Percentiles rank a stretch among this genome's conserved stretches.
These are phyloP conservation scores for Zoysia japonica DNA, from an alignment of 176 grass and related monocot species.

Conservation along the genomic window DNA sequence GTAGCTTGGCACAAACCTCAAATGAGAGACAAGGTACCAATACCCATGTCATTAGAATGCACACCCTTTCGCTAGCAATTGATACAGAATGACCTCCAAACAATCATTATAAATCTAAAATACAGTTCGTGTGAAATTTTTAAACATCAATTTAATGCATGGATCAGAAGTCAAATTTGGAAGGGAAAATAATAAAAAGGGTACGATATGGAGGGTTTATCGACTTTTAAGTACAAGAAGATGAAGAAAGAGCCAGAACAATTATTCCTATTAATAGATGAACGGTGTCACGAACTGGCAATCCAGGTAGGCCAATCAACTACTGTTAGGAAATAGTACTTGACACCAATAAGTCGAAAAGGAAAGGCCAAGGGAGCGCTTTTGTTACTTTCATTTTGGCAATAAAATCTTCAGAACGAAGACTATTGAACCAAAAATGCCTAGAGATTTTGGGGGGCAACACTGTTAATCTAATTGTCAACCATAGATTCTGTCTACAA, in stretches of 20 bases:
- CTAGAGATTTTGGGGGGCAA: neutral
- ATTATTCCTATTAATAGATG: conserved; percentile 32
- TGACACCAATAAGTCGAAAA: neutral
- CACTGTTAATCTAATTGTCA: neutral
- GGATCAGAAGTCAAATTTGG: conserved; percentile 2
- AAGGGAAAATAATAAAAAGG: neutral
- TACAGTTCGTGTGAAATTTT: neutral
- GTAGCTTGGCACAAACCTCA: conserved; percentile 15
- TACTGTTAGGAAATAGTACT: too few species aligned
- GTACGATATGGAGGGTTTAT: neutral
- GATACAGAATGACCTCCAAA: neutral
- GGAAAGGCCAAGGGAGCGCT: conserved; percentile 8
- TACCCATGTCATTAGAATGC: conserved; percentile 14
- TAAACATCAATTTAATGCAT: neutral
- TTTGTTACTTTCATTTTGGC: neutral
- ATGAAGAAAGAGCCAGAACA: conserved; percentile 25
- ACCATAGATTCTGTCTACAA: neutral
- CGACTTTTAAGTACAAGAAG: conserved; percentile 22
- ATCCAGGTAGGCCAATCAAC: conserved; percentile 1
- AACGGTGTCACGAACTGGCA: conserved; percentile 10
- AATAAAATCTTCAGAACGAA: neutral
- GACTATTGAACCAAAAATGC: neutral
- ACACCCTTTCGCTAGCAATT: conserved; percentile 2
- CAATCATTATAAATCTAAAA: neutral
- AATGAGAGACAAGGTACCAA: conserved; percentile 13